Percentiles rank a stretch among this genome's conserved stretches.
These are phyloP conservation scores for Athelia sp. DNA, from an alignment of 1,284 basidiomycete genomes.

Conservation along the genomic window DNA sequence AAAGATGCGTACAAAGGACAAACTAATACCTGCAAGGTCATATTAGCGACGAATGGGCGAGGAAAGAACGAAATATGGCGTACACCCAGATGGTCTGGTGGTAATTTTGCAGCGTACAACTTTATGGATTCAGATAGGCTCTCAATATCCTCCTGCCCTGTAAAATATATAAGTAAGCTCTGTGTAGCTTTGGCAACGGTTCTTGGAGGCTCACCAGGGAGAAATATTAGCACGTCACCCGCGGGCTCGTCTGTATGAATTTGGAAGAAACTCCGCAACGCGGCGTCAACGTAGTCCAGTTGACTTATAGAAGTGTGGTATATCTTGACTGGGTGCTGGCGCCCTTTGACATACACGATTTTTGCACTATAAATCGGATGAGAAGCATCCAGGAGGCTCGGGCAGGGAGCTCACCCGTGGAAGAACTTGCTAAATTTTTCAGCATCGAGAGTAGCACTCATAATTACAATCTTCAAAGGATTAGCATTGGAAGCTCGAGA, in stretches of 20 bases:
- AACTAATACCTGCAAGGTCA: conserved; percentile 50
- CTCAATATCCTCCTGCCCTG: conserved; percentile 96
- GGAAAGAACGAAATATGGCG: conserved; percentile 15
- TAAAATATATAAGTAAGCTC: neutral
- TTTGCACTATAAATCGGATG: conserved; percentile 59
- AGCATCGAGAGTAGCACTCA: conserved; percentile 97
- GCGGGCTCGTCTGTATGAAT: conserved; percentile 78
- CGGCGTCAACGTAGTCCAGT: conserved; percentile 85
- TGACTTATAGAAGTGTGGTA: conserved; percentile 72
- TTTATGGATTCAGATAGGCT: conserved; percentile 72
- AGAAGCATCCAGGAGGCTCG: conserved; percentile 10
- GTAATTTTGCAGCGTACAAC: conserved; percentile 60
- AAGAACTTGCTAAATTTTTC: conserved; percentile 92
- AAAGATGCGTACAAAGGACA: conserved; percentile 86
- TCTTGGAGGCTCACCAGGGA: conserved; percentile 56
- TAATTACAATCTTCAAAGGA: conserved; percentile 88
- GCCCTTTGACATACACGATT: conserved; percentile 87
- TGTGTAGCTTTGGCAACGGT: neutral
- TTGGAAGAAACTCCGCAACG: conserved; percentile 86
- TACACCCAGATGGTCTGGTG: conserved; percentile 48
- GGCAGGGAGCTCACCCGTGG: conserved; percentile 53
- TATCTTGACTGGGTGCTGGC: conserved; percentile 88
- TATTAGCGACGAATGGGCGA: conserved; percentile 6
- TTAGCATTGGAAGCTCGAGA: conserved; percentile 27
- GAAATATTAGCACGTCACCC: conserved; percentile 92